Evolutionary conservation across 345 rosid genomes (phyloP).

Genomic region (Citrus sinensis): DNA sequence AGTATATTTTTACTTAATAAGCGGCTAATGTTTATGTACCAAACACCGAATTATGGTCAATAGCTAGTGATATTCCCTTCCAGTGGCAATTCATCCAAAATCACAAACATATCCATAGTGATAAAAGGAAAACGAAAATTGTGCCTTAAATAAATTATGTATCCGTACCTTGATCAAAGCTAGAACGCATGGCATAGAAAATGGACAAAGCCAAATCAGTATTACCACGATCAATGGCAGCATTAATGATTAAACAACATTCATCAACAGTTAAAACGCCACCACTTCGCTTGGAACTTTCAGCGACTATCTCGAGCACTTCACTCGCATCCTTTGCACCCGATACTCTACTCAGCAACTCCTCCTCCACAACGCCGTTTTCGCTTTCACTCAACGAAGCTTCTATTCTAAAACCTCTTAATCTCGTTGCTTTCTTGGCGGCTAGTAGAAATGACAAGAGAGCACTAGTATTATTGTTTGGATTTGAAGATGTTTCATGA

Average conservation of each 20-base stretch:
- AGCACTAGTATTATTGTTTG: slow-evolving; percentile 17
- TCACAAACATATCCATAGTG: not conserved
- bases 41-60: not conserved
- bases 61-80: not conserved
- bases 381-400: slow-evolving; percentile 39
- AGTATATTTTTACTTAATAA: no score
- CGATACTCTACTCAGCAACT: slow-evolving; percentile 42
- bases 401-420: slow-evolving; percentile 12
- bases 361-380: slow-evolving; percentile 33
- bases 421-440: not conserved
- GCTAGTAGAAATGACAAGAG: slow-evolving; percentile 27
- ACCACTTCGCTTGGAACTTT: slow-evolving; percentile 19
- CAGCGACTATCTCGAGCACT: slow-evolving; percentile 51
- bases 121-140: not conserved
- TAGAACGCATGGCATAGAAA: slow-evolving; percentile 85
- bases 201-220: slow-evolving; percentile 74
- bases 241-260: slow-evolving; percentile 52
- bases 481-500: slow-evolving; percentile 28
- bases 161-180: slow-evolving; percentile 65
- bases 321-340: slow-evolving; percentile 59
- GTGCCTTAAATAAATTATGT: no score
- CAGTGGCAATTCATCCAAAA: not conserved
- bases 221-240: slow-evolving; percentile 70
- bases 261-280: slow-evolving; percentile 50
- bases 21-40: no score